phyloP scores from a whole-genome alignment of 306 rosid species.

The Dalbergia cochinchinensis region DNA sequence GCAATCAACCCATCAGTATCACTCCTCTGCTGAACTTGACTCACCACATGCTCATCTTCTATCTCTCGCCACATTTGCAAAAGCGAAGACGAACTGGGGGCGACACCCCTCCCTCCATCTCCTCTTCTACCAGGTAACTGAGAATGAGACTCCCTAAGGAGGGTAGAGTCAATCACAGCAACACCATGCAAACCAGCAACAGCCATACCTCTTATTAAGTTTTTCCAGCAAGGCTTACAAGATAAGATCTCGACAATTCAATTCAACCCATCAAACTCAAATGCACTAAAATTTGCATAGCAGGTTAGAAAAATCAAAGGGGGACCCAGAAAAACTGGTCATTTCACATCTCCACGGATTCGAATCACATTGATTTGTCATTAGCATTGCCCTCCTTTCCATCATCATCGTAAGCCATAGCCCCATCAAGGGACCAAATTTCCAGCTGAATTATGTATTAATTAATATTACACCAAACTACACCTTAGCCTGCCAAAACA shows the following conservation, averaged over 20 bases:
- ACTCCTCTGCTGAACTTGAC: constrained; percentile 66
- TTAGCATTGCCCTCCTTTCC: constrained; percentile 4
- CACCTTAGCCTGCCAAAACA: constrained; percentile 54
- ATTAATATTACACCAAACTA: constrained; percentile 15
- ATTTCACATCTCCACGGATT: constrained; percentile 42
- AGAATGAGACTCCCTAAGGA: constrained; percentile 77
- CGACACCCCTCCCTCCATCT: constrained; percentile 68
- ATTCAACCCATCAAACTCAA: constrained; percentile 59
- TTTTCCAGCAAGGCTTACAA: constrained; percentile 36
- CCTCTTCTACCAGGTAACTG: constrained; percentile 60
- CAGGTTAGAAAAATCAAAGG: constrained; percentile 40
- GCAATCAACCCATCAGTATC: constrained; percentile 45
- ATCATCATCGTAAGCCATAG: constrained; percentile 33
- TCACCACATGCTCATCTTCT: constrained; percentile 82
- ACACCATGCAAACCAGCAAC: constrained; percentile 85
- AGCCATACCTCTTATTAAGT: constrained; percentile 68
- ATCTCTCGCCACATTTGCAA: constrained; percentile 84
- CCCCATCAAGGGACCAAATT: constrained; percentile 40
- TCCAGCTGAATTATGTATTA: not conserved
- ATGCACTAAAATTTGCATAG: constrained; percentile 57
- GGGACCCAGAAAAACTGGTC: constrained; percentile 52
- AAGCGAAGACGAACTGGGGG: constrained; percentile 72
- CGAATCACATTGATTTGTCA: constrained; percentile 28
- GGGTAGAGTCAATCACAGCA: constrained; percentile 75
- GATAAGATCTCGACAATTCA: constrained; percentile 43